Conservation (phyloP, 176 grass and related monocot species). For the Otatea glauca region DNA sequence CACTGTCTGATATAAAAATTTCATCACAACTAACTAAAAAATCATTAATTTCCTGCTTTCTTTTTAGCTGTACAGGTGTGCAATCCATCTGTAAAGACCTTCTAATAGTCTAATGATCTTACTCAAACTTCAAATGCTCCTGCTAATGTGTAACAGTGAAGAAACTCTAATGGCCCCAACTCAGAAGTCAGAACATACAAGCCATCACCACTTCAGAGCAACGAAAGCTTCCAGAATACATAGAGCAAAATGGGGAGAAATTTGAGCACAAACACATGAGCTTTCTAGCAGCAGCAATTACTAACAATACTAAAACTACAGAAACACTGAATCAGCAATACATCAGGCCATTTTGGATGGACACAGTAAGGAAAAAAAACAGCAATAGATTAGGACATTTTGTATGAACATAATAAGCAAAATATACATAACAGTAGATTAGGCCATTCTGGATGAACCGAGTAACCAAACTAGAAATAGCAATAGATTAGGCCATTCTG, state of each 20-base stretch:
- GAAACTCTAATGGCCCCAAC: constrained; percentile 29
- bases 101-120: constrained; percentile 1
- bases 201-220: constrained; percentile 18
- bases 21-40: constrained; percentile 44
- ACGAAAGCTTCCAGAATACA: background rate
- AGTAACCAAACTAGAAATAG: background rate
- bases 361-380: background rate
- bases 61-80: constrained; percentile 36
- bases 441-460: constrained; percentile 5
- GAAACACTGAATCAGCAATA: background rate
- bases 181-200: constrained; percentile 3
- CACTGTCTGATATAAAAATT: constrained; percentile 48
- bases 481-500: background rate
- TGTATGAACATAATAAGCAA: background rate
- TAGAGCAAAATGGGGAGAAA: too few relatives aligned
- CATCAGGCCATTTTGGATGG: background rate
- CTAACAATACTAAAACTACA: background rate
- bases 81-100: constrained; percentile 55
- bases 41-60: constrained; percentile 19
- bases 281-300: background rate
- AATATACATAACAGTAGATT: background rate
- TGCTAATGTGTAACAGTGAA: constrained; percentile 19
- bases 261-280: too few relatives aligned
- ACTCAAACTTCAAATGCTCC: constrained; percentile 17
- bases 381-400: constrained; percentile 10